Evolutionary conservation across 176 grass and related monocot genomes (phyloP).

Genomic region (Raddia guianensis): DNA sequence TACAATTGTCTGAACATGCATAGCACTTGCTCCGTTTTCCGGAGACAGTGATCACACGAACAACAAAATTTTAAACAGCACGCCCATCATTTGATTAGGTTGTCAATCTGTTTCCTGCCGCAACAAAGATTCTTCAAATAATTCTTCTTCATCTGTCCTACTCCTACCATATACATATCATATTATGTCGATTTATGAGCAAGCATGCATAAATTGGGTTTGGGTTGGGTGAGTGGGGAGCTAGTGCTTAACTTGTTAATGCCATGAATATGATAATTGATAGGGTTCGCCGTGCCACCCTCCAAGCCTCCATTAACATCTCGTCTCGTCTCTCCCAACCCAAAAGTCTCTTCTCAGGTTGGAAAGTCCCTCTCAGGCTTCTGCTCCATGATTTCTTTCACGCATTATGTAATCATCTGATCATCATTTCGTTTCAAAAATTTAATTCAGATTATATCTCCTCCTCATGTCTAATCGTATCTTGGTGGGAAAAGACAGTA

Average conservation of each 20-base stretch:
- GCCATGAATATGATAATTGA: background rate
- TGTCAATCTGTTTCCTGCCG: too few species aligned
- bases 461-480: too few species aligned
- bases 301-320: constrained; percentile 21
- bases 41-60: too few species aligned
- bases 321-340: constrained; percentile 26
- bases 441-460: background rate
- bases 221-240: constrained; percentile 46
- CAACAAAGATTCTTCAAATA: too few species aligned
- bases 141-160: background rate
- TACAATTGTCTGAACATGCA: too few species aligned
- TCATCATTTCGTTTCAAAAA: constrained; percentile 20
- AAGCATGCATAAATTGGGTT: background rate
- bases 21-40: too few species aligned
- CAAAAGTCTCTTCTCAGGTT: constrained; percentile 47
- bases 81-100: too few species aligned
- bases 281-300: constrained; percentile 23
- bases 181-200: background rate
- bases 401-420: constrained; percentile 35
- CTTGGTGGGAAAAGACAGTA: too few species aligned
- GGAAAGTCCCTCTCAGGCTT: constrained; percentile 71
- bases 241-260: constrained; percentile 49
- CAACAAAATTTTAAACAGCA: too few species aligned
- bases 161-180: background rate
- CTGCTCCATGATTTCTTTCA: constrained; percentile 55